Base-by-base conservation (phyloP, 805 yeast species). In the Wickerhamomyces chaumierensis region DNA sequence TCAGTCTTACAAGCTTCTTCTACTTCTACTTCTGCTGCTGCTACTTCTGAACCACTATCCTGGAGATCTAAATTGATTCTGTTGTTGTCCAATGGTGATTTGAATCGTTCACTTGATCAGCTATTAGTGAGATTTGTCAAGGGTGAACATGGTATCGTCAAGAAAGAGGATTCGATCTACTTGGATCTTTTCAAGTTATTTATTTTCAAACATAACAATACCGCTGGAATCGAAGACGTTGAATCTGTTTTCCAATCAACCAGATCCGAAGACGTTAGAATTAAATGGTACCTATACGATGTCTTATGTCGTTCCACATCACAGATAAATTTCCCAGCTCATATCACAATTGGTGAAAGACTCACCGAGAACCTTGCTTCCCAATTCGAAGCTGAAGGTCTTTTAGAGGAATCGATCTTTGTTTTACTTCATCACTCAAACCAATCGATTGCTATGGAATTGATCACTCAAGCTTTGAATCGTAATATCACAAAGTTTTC, bases 11-110 rank as follows among this genome's bases (percentile, higher is more conserved):
- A 50, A 5, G 38, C n/a, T n/a, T n/a, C n/a, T n/a, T n/a, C n/a
- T n/a, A n/a, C n/a, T n/a, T n/a, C n/a, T n/a, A n/a, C 47, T 20
- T 51, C 61, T 18, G 60, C 58, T 3, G 58, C 62, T 4, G 58
- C 69, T 15, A 46, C 65, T 3, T 60, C 58, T 3, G 73, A 67
- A 2, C 63, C n/a, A 13, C 13, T 82, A 21, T 69, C 80, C 14
- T 83, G 95, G 94, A 66, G 71, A 41, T 63, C 79, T 25, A 65
- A 71, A 18, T 63, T 88, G 25, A 74, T 77, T 1, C 46, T 83
- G 39, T 53, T 66, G 16, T 48, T 87, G n/a, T 74, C 73, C 51
- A 88, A 78, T 57, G 85, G 83, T 8, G 69, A 72, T 44, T 46
- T 63, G 16, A 66, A 63, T 42, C 55, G 52, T 29, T 34, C 58